A percentile compares a stretch with the other conserved stretches of the same genome.
Evolutionary conservation across 441 rosid genomes (phyloP).

Genomic region (Mallotus repandus): DNA sequence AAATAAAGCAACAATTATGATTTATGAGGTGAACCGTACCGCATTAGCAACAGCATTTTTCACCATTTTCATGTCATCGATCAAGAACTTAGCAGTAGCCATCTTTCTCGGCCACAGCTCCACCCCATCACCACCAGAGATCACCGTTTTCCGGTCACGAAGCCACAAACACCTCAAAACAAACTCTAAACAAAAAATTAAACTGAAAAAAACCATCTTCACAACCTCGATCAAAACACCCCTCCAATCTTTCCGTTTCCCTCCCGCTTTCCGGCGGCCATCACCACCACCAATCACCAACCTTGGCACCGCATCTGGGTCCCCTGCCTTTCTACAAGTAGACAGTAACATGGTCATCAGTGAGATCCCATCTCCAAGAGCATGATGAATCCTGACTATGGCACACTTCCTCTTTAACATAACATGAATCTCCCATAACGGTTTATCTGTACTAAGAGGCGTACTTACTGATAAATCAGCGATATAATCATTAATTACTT

Average conservation of each 20-base stretch:
- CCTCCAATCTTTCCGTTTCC: slow-evolving; percentile 12
- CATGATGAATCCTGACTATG: slow-evolving; percentile 54
- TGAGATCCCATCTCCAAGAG: slow-evolving; percentile 66
- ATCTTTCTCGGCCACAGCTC: slow-evolving; percentile 63
- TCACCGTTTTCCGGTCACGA: slow-evolving; percentile 42
- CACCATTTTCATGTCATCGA: slow-evolving; percentile 54
- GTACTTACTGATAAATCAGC: slow-evolving; percentile 49
- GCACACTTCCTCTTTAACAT: slow-evolving; percentile 34
- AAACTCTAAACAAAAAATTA: slow-evolving; percentile 40
- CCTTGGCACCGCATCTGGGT: slow-evolving; percentile 37
- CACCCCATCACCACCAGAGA: slow-evolving; percentile 57
- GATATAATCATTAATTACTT: slow-evolving; percentile 36
- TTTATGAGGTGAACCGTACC: slow-evolving; percentile 24
- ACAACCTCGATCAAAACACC: slow-evolving; percentile 19
- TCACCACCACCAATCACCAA: slow-evolving; percentile 6
- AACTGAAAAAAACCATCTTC: slow-evolving; percentile 36
- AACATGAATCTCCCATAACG: slow-evolving; percentile 61
- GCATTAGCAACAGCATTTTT: slow-evolving; percentile 40
- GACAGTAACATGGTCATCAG: slow-evolving; percentile 55
- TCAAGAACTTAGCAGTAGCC: slow-evolving; percentile 47
- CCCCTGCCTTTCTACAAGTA: slow-evolving; percentile 37
- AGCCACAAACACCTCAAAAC: slow-evolving; percentile 32
- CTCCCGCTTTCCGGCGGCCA: background rate
- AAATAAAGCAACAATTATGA: too few species aligned
- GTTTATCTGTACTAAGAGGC: slow-evolving; percentile 44